Evolutionary conservation across 306 rosid genomes (phyloP), one percentile per base, ranked within the genome.

Genomic region (Arachis stenosperma): DNA sequence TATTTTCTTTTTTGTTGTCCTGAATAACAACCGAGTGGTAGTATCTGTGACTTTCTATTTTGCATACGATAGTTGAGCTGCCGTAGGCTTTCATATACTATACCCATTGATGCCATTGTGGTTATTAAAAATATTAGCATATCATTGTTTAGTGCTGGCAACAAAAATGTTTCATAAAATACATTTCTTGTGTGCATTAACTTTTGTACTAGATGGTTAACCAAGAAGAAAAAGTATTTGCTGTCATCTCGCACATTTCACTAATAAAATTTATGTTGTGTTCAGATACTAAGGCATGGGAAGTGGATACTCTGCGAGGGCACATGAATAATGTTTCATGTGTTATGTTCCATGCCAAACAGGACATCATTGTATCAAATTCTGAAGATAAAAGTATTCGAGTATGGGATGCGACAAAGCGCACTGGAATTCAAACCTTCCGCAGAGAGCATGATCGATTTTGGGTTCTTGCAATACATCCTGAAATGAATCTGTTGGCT

Each of bases 271-370:
- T 52, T 11, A 11, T 51, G 41, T 67, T 75, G 30, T 83, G 80
- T 76, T 51, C 93, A 93, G 98, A 93, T 65, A 93, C 98, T 6
- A 90, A 93, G 85, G 98, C 98, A 67, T 90, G 97, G 98, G 97
- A 90, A 88, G 97, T 93, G 76, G 98, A 93, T 84, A 93, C 98
- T 33, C 70, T 93, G 88, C 89, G 97, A 75, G 98, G 98, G 70
- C 98, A 93, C 84, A 93, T 85, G 91, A 93, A 93, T 82, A 93
- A 93, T 69, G 98, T 93, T 75, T 93, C 98, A 71, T 89, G 96
- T 85, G 98, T 90, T 51, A 83, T 90, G 97, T 93, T 93, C 83
- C 96, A 93, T 81, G 90, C 96, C 67, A 93, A 93, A 78, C 98
- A 90, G 84, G 98, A 93, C 77, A 87, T 93, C 69, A 90, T 93